Evolutionary conservation across 2,329 filamentous ascomycete species (phyloP), one percentile per base, ranked within the genome.

Genomic region (Aspergillus tamarii): DNA sequence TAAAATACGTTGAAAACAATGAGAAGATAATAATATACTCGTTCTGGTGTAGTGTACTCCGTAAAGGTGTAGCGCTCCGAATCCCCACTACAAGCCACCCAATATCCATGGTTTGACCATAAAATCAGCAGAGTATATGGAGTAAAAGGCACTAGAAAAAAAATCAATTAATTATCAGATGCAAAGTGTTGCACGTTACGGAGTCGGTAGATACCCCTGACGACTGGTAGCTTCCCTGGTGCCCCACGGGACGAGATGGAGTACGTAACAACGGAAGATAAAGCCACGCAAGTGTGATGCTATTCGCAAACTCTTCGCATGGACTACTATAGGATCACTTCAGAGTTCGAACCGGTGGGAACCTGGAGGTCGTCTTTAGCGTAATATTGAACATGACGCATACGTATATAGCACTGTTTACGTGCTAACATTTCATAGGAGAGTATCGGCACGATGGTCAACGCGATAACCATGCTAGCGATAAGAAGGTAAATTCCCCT

Each of bases 81-180:
- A 32, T 45, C 57, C 30, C 36, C 58, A 60, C 58, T 60, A 50
- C 41, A 60, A 26, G 28, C 58, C 26, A 45, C 58, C 48, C 34
- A 53, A 30, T 60, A 60, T 43, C n/a, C 43, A 41, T 60, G 46
- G 21, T 23, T 30, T 26, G 26, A 19, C 46, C 14, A 16, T 14
- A 28, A 19, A 50, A 4, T 28, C 23, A 50, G 12, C 4, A 30
- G 26, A 50, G 46, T 19, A 26, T 50, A 28, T 30, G 26, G 14
- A 50, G 23, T 50, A 30, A 30, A 30, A 14, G 12, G 9, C 8
- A 50, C 11, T 32, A 30, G 14, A 7, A 30, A 30, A 28, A 30
- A 30, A 28, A 19, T 9, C 6, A 26, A 19, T 52, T 28, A 34
- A 32, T 32, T 32, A 34, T 32, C 10, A 52, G n/a, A 53, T 32